These are phyloP conservation scores for Jasminum sambac DNA, from an alignment of 257 asterid genomes.

Conservation along the genomic window DNA sequence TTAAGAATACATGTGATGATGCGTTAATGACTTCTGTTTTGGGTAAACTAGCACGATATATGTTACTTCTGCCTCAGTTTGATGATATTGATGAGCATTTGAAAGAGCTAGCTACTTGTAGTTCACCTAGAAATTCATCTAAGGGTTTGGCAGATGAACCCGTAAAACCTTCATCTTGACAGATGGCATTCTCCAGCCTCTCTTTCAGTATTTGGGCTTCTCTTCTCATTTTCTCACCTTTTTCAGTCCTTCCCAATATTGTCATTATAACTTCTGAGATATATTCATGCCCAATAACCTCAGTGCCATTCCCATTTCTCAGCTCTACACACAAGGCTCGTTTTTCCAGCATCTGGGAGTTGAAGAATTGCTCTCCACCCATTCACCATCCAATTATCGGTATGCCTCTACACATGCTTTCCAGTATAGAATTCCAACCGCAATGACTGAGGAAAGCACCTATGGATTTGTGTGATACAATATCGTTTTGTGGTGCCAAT, in stretches of 20 bases:
- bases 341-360: not conserved
- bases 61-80: not conserved
- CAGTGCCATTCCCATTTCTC: not conserved
- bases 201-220: not conserved
- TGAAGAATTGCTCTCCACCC: not conserved
- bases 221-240: not conserved
- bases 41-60: not conserved
- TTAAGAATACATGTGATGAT: too few relatives aligned
- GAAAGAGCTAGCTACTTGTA: not conserved
- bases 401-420: not conserved
- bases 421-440: not conserved
- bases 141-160: not conserved
- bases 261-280: not conserved
- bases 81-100: slow-evolving; percentile 1
- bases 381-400: slow-evolving; percentile 4
- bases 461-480: not conserved
- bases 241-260: not conserved
- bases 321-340: not conserved
- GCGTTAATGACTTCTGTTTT: not conserved
- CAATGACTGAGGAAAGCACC: not conserved
- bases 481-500: slow-evolving; percentile 1
- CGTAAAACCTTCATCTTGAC: not conserved
- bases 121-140: not conserved
- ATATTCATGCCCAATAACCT: not conserved
- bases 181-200: not conserved